A percentile compares a stretch with the other conserved stretches of the same genome.
Conservation (phyloP, 163 green algal genomes). For the Smithsoniella earleae region DNA sequence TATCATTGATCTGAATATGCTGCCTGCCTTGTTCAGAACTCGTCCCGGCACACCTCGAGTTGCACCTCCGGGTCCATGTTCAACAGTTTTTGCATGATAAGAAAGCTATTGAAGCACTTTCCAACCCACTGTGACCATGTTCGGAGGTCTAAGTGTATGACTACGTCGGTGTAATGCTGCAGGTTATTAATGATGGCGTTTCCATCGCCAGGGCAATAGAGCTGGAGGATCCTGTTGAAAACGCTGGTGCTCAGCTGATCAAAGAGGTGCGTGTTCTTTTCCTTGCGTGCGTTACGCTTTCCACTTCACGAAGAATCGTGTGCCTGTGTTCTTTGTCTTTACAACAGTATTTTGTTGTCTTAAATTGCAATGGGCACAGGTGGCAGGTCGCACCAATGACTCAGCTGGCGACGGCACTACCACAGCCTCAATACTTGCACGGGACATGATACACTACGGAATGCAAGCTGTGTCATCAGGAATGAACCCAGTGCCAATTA, state of each 20-base stretch:
- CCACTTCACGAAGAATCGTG: no score
- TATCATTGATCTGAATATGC: no score
- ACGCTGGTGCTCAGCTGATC: constrained; percentile 98
- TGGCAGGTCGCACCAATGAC: constrained; percentile 96
- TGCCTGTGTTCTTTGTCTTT: no score
- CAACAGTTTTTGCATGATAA: no score
- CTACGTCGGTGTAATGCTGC: no score
- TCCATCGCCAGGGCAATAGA: constrained; percentile 97
- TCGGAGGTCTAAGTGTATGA: no score
- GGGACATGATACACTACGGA: constrained; percentile 93
- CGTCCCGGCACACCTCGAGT: no score
- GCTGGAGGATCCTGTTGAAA: constrained; percentile 90
- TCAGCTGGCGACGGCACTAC: constrained; percentile 95
- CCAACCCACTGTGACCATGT: no score
- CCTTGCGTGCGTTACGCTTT: background rate
- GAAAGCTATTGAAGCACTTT: no score
- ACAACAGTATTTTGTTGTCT: background rate
- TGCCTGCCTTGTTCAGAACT: no score
- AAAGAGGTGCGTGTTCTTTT: constrained; percentile 75
- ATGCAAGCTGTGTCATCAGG: constrained; percentile 84
- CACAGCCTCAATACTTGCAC: constrained; percentile 87
- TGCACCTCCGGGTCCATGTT: no score
- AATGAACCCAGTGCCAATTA: constrained; percentile 92
- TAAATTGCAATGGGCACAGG: no score
- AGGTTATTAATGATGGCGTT: constrained; percentile 99